Evolutionary conservation across 176 grass and related monocot genomes (phyloP), one percentile per base, ranked within the genome.

Genomic region (Aegilops sharonensis): DNA sequence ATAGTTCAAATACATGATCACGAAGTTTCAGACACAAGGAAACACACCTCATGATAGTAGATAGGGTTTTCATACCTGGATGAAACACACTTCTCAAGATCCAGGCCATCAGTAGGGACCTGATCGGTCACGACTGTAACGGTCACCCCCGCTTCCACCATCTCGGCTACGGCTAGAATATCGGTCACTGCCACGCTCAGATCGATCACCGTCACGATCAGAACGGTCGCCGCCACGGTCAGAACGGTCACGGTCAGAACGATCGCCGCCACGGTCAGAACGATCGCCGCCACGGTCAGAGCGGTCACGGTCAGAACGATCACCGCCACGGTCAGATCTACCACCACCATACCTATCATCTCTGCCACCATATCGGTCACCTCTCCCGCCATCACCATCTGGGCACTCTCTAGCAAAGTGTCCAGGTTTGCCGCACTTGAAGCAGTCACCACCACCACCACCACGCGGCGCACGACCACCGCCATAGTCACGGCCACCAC

Each of bases 371-470:
- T 89, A 94, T 79, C 89, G 89, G 78, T 92, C 92, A 23, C 91
- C 91, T 64, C 90, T 89, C 32, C 85, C 90, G 39, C 88, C 93
- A 48, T 90, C 88, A 2, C 91, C 91, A 82, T 88, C 87, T 45
- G 93, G 93, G 56, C 93, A 95, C 79, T 95, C 93, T 65, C 93
- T 88, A 82, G 93, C 93, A 92, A 95, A 95, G 87, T 95, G 93
- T 9, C 93, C 93, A 40, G 93, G 93, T 85, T 95, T 95, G 21
- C 93, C 93, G 54, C 93, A 95, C 65, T 95, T 95, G 88, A 84
- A 95, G 84, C 93, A 95, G 83, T 95, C 92, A 2, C 92, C 78
- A 0, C 93, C 88, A 1, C 30, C 30, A 31, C 30, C 30, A 31
- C 93, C 88, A 24, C 90, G 78, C 0, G 87, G 45, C 6, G 82